These are phyloP conservation scores for Dactylellina drechsleri DNA, from an alignment of 2,329 filamentous ascomycete genomes.

Conservation along the genomic window DNA sequence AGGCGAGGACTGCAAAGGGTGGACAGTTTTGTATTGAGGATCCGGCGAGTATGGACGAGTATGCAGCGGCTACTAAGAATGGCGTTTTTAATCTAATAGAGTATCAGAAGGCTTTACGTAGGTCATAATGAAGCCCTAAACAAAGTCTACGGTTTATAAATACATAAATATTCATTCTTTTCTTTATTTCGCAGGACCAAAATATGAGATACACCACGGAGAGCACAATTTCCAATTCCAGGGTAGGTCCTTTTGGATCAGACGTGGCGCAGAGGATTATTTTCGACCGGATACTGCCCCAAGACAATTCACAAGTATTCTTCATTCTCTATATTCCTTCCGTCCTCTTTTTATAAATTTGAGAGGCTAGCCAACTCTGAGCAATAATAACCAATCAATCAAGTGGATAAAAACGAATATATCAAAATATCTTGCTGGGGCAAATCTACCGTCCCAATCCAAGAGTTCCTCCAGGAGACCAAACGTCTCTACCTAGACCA, in stretches of 20 bases:
- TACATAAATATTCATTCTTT: not conserved
- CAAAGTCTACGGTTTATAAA: conserved; percentile 22
- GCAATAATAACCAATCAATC: conserved; percentile 30
- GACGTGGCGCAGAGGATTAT: not conserved
- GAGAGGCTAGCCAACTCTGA: too few relatives aligned
- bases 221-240: conserved; percentile 47
- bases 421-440: conserved; percentile 58
- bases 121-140: conserved; percentile 41
- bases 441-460: conserved; percentile 57
- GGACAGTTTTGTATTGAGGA: conserved; percentile 4
- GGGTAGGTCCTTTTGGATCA: conserved; percentile 1
- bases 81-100: conserved; percentile 26
- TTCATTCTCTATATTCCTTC: conserved; percentile 8
- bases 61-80: conserved; percentile 11
- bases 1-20: conserved; percentile 21
- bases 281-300: conserved; percentile 9
- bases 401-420: conserved; percentile 56
- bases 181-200: not conserved
- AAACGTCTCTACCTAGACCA: conserved; percentile 59
- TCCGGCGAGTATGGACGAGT: conserved; percentile 13
- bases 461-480: conserved; percentile 60
- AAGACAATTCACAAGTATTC: conserved; percentile 45
- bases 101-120: conserved; percentile 45
- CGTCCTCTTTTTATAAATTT: too few relatives aligned
- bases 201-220: not conserved